phyloP scores from a whole-genome alignment of 1,284 basidiomycete genomes.

The Irpex rosettiformis region DNA sequence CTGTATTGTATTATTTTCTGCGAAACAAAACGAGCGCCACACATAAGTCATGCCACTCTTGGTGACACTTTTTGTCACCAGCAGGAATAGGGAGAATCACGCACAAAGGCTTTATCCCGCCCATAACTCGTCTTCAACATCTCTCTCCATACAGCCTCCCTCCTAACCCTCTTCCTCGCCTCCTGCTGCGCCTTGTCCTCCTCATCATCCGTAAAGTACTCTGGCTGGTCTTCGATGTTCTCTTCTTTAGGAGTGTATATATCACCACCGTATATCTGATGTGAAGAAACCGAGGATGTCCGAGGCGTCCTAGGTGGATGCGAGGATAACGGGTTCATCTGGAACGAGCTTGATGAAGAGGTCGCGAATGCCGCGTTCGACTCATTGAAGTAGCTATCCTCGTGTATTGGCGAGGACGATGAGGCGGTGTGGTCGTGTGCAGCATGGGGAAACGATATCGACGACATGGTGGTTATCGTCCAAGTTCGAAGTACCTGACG shows the following conservation, averaged over 20 bases:
- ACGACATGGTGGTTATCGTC: conserved; percentile 33
- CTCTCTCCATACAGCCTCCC: conserved; percentile 74
- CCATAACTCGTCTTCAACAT: conserved; percentile 71
- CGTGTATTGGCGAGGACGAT: conserved; percentile 32
- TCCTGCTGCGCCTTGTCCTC: conserved; percentile 33
- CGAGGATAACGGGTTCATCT: conserved; percentile 74
- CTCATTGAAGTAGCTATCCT: conserved; percentile 36
- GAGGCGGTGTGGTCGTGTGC: conserved; percentile 26
- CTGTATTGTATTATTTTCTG: conserved; percentile 85
- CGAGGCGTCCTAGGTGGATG: conserved; percentile 75
- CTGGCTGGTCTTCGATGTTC: conserved; percentile 33
- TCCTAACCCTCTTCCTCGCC: conserved; percentile 41
- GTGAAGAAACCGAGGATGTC: conserved; percentile 39
- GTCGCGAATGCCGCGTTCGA: conserved; percentile 36
- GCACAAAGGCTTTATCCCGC: conserved; percentile 77
- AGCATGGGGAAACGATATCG: conserved; percentile 36
- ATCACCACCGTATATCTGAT: conserved; percentile 34
- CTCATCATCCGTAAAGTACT: conserved; percentile 41
- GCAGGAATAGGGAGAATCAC: conserved; percentile 28
- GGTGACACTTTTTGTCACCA: not conserved
- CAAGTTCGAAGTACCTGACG: not conserved
- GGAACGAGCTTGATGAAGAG: conserved; percentile 48
- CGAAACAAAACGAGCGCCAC: conserved; percentile 1
- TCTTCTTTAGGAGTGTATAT: conserved; percentile 40
- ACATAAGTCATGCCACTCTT: not conserved